Evolutionary conservation across 2,329 filamentous ascomycete species (phyloP), one percentile per base, ranked within the genome.

Genomic region (Apiospora malaysiana): DNA sequence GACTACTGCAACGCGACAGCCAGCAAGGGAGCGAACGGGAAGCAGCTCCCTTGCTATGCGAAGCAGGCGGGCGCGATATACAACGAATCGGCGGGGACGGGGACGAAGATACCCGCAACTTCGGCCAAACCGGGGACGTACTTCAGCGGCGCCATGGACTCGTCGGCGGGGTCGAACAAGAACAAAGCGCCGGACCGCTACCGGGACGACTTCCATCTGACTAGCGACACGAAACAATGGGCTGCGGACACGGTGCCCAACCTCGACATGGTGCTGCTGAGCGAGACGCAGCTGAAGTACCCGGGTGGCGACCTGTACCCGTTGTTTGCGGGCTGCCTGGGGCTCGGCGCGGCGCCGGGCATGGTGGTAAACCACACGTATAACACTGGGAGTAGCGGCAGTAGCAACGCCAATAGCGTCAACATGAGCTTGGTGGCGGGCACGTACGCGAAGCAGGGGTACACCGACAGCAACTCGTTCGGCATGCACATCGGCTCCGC

Each of bases 401-500:
- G 40, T 9, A 42, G 40, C 40, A 42, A 14, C 8, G 12, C 9
- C 8, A 42, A 42, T 25, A 25, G 14, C 4, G 49, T 56, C 25
- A 56, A 25, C 25, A 14, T 56, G 25, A 25, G 49, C 23, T 27
- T 56, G 49, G 49, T 56, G 49, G 49, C 49, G 10, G 49, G 49
- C 49, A 14, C 25, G 21, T 8, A 10, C 2, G 25, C n/a, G 73
- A 5, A 42, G 71, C 2, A 23, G 56, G 14, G 49, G 23, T 56
- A 32, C 14, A 81, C 76, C 23, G 75, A 77, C 2, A 82, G 81
- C 6, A 81, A 80, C 69, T 82, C 80, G 0, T 83, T 79, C 69
- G 78, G 80, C 23, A 73, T 83, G 78, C 81, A 83, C 59, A 80
- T 83, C n/a, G 81, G 81, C 1, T 80, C 81, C 0, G 78, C 75